A percentile compares a stretch with the other conserved stretches of the same genome.
These are phyloP conservation scores for Eimeria acervulina DNA, from an alignment of 169 alveolate genomes.

Conservation along the genomic window DNA sequence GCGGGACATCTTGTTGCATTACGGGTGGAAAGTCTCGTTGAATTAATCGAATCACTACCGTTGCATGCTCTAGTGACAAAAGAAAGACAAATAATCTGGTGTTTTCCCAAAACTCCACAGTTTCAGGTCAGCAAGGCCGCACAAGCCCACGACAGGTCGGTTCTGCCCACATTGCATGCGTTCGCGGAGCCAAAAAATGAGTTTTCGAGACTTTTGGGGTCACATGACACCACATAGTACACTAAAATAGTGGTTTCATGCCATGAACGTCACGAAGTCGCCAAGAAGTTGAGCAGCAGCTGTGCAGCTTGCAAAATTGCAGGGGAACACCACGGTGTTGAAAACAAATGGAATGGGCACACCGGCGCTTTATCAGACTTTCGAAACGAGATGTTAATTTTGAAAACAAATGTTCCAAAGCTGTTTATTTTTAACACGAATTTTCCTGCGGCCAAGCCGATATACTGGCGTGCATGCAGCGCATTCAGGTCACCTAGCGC, in stretches of 20 bases:
- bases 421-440: background rate
- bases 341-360: background rate
- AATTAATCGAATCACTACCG: background rate
- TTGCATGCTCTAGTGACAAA: background rate
- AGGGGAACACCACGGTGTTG: background rate
- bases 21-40: background rate
- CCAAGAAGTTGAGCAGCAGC: background rate
- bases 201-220: background rate
- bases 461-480: constrained; percentile 16
- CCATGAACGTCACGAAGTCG: background rate
- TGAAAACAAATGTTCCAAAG: background rate
- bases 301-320: background rate
- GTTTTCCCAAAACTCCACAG: background rate
- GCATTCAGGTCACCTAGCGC: constrained; percentile 13
- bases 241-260: background rate
- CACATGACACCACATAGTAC: background rate
- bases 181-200: background rate
- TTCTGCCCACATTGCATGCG: constrained; percentile 14
- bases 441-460: background rate
- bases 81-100: background rate
- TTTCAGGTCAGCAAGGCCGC: background rate
- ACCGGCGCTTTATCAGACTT: background rate
- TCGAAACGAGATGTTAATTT: background rate
- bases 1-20: constrained; percentile 44
- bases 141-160: background rate